A percentile compares a stretch with the other conserved stretches of the same genome.
Conservation (phyloP, 352 stramenopile genomes). For the Phytopythium litorale region DNA sequence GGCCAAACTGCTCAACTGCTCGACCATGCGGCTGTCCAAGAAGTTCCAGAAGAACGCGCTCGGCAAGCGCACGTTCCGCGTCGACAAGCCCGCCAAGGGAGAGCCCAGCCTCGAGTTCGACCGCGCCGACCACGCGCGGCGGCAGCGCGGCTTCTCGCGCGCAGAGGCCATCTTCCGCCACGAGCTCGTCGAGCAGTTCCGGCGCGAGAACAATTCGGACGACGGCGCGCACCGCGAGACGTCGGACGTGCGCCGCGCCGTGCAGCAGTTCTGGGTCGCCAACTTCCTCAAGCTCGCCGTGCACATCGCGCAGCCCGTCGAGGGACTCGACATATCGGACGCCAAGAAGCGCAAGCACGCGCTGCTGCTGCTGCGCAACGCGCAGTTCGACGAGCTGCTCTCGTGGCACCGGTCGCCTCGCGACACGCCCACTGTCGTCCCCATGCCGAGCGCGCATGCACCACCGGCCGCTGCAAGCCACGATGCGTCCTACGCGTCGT, state of each 20-base stretch:
- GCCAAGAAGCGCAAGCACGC: constrained; percentile 81
- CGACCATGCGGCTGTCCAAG: constrained; percentile 86
- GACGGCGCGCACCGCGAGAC: constrained; percentile 71
- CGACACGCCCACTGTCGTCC: constrained; percentile 32
- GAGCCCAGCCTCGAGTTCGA: constrained; percentile 72
- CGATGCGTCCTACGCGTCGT: not conserved
- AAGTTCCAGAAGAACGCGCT: constrained; percentile 89
- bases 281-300: constrained; percentile 86
- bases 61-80: constrained; percentile 80
- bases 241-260: constrained; percentile 62
- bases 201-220: constrained; percentile 80
- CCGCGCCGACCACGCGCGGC: constrained; percentile 48
- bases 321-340: constrained; percentile 72
- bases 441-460: constrained; percentile 19
- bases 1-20: constrained; percentile 85
- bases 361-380: constrained; percentile 73
- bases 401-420: constrained; percentile 48
- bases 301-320: constrained; percentile 64
- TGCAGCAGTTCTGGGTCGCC: constrained; percentile 83
- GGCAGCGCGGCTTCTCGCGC: constrained; percentile 69
- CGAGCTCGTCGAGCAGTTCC: constrained; percentile 78
- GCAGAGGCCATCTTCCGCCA: constrained; percentile 75
- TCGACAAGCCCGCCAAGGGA: constrained; percentile 63
- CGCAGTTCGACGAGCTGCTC: constrained; percentile 71
- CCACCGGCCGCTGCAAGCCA: not conserved